Conservation (phyloP, 1,284 basidiomycete genomes). For the Papiliotrema laurentii region DNA sequence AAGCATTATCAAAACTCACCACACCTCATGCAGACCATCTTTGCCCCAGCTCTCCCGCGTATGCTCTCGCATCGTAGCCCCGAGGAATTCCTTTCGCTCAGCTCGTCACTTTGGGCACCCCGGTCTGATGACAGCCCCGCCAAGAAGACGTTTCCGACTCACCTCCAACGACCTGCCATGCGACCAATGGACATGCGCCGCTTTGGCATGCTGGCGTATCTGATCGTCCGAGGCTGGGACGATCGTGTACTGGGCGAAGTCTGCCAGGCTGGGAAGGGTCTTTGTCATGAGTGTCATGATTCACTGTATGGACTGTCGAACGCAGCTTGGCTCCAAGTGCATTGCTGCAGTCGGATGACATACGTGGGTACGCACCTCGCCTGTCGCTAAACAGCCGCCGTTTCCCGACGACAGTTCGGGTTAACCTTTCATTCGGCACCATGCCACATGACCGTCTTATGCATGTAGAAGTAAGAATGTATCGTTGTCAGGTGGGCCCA, state of each 20-base stretch:
- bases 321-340: no score
- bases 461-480: no score
- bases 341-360: no score
- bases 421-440: no score
- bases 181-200: constrained; percentile 12
- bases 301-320: no score
- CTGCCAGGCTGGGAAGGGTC: background rate
- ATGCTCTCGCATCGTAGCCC: constrained; percentile 5
- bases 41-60: constrained; percentile 10
- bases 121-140: background rate
- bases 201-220: constrained; percentile 12
- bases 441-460: no score
- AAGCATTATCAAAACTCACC: background rate
- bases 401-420: no score
- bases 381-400: no score
- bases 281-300: background rate
- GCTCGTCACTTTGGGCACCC: background rate
- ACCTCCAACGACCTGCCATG: constrained; percentile 16
- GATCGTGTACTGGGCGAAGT: constrained; percentile 17
- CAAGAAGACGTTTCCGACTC: background rate
- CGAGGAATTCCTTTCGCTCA: constrained; percentile 1
- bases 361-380: no score
- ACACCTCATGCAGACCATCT: constrained; percentile 1
- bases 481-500: no score
- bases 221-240: constrained; percentile 15